Percentiles rank a stretch among this genome's conserved stretches.
Evolutionary conservation across 2,329 filamentous ascomycete genomes (phyloP).

Genomic region (Eurotiales sp.): DNA sequence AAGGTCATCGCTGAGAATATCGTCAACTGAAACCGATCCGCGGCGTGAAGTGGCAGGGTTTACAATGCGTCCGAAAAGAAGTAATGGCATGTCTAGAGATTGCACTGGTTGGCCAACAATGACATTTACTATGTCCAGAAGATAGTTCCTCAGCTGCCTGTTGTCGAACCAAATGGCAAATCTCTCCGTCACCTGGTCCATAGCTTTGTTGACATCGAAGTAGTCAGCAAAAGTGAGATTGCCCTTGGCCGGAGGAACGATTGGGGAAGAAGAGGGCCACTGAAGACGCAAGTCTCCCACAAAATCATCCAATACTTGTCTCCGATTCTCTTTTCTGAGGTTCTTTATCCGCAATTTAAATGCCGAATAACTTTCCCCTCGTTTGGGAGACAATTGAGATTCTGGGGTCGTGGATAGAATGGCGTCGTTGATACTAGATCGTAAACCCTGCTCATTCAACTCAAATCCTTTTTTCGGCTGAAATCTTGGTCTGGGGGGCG

Average conservation of each 20-base stretch:
- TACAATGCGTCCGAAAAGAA: background rate
- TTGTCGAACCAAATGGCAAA: constrained; percentile 28
- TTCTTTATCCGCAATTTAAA: constrained; percentile 15
- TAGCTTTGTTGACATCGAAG: constrained; percentile 16
- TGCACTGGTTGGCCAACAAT: constrained; percentile 12
- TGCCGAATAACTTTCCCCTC: constrained; percentile 3
- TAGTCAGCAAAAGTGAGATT: constrained; percentile 18
- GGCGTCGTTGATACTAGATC: background rate
- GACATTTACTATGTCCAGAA: constrained; percentile 16
- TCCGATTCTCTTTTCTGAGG: constrained; percentile 10
- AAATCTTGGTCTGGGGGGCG: background rate
- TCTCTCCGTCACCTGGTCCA: constrained; percentile 9
- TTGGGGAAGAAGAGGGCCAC: constrained; percentile 19
- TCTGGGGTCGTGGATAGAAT: constrained; percentile 13
- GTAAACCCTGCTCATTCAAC: background rate
- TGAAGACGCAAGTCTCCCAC: constrained; percentile 13
- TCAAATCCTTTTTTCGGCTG: constrained; percentile 5
- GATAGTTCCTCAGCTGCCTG: constrained; percentile 21
- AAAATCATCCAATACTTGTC: constrained; percentile 7
- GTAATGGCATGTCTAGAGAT: constrained; percentile 7
- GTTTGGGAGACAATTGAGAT: constrained; percentile 1
- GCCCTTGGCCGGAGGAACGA: constrained; percentile 16
- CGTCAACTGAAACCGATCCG: background rate
- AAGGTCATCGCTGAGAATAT: background rate
- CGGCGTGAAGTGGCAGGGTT: background rate